Evolutionary conservation across 75 land plant species (phyloP), one percentile per base, ranked within the genome.

Genomic region (Adiantum capillusveneris): DNA sequence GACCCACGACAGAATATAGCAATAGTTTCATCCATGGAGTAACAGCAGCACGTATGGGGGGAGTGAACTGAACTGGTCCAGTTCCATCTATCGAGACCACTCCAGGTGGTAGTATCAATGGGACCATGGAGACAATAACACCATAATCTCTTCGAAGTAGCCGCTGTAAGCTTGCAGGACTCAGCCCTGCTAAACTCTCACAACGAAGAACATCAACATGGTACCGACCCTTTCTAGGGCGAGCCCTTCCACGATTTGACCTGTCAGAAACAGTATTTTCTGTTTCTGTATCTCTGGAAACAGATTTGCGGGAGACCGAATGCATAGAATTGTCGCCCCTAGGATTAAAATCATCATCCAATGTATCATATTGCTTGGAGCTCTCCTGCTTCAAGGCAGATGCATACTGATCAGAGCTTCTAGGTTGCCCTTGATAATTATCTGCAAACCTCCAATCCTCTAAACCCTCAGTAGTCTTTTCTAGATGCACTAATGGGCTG

Each of bases 11-110:
- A 39, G 81, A 65, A 54, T 95, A 95, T 29, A 95, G 34, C 3
- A 80, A 76, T 34, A 95, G 73, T 62, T 95, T 95, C 99, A 95
- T 90, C 99, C 99, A 95, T 26, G 96, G 98, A 30, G 98, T 83
- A 70, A 84, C 79, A 44, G 90, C 80, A 45, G 88, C 79, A 60
- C 84, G 68, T 16, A 88, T 77, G n/a, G 99, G 96, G 53, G 99
- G 88, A 22, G 97, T 97, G 70, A 95, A 95, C 66, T 90, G 95
- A n/a, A 95, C 67, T 11, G 92, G 99, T 25, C 91, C 91, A 11
- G 74, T 52, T 43, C 91, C 78, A 45, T 86, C 87, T 66, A 81
- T 84, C 65, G 94, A 70, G 65, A 82, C 73, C 44, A 90, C 78
- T 53, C 84, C 79, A 28, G 79, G 79, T 31, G 79, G 71, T 34